Evolutionary conservation across 2,329 filamentous ascomycete species (phyloP).

Genomic region (Dichotomopilus funicola): DNA sequence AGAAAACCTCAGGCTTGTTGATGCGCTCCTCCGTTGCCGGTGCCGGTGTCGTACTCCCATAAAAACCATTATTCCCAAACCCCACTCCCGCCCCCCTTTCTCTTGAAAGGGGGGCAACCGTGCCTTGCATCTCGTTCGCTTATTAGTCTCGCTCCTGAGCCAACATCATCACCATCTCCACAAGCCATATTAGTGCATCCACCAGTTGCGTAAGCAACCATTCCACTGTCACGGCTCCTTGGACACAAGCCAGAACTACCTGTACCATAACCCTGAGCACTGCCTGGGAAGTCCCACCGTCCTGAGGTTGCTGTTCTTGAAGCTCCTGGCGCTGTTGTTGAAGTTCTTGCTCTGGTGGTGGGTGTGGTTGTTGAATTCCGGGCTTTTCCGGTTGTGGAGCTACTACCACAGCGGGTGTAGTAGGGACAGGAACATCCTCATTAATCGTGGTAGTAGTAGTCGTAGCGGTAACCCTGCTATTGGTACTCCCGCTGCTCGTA

Average conservation of each 20-base stretch:
- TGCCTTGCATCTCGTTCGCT: too few relatives aligned
- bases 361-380: not conserved
- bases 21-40: not conserved
- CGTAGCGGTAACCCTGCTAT: too few relatives aligned
- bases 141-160: constrained; percentile 10
- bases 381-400: too few relatives aligned
- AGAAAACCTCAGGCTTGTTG: not conserved
- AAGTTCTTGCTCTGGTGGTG: not conserved
- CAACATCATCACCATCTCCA: constrained; percentile 14
- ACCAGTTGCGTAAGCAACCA: constrained; percentile 22
- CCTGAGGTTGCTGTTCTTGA: constrained; percentile 2
- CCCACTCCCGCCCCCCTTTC: too few relatives aligned
- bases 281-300: constrained; percentile 17
- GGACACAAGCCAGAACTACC: constrained; percentile 20
- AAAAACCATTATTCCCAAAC: not conserved
- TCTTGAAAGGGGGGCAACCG: too few relatives aligned
- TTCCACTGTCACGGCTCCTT: constrained; percentile 16
- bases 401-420: too few relatives aligned
- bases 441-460: too few relatives aligned
- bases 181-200: constrained; percentile 8
- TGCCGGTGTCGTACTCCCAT: not conserved
- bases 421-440: too few relatives aligned
- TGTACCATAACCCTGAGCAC: constrained; percentile 21
- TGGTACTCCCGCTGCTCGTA: too few relatives aligned
- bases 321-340: not conserved